Evolutionary conservation across 805 yeast species (phyloP).

Genomic region (Cyberlindnera subsufficiens): DNA sequence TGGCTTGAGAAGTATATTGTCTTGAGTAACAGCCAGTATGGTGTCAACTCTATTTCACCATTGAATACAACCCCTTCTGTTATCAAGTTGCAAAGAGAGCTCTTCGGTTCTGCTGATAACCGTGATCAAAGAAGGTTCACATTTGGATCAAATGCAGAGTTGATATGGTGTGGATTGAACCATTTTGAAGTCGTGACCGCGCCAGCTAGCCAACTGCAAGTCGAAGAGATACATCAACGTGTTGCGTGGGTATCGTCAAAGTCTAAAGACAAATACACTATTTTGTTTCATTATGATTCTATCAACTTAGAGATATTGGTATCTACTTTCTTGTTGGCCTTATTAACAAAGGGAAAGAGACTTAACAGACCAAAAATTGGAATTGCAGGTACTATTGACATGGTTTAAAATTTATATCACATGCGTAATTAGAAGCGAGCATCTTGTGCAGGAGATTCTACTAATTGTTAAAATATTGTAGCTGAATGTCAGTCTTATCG

Average conservation of each 20-base stretch:
- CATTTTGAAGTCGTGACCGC: slow-evolving; percentile 17
- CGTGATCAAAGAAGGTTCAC: slow-evolving; percentile 9
- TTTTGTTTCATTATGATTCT: slow-evolving; percentile 16
- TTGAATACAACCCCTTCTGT: slow-evolving; percentile 17
- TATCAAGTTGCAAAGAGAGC: slow-evolving; percentile 7
- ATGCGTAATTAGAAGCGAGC: no score
- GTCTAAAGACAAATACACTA: slow-evolving; percentile 7
- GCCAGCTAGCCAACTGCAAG: slow-evolving; percentile 1
- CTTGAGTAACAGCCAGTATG: slow-evolving; percentile 3
- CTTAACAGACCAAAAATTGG: neutral
- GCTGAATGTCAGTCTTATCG: no score
- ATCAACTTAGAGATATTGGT: slow-evolving; percentile 21
- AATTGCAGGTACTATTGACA: neutral
- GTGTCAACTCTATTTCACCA: slow-evolving; percentile 8
- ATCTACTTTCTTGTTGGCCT: slow-evolving; percentile 16
- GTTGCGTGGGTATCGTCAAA: slow-evolving; percentile 15
- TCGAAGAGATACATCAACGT: slow-evolving; percentile 13
- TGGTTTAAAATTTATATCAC: neutral
- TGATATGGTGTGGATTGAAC: slow-evolving; percentile 20
- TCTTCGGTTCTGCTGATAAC: slow-evolving; percentile 1
- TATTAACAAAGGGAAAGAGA: slow-evolving; percentile 3
- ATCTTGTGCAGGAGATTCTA: no score
- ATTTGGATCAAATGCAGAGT: slow-evolving; percentile 11
- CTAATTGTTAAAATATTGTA: no score
- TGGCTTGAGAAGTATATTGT: slow-evolving; percentile 15